Evolutionary conservation across 768 basidiomycete genomes (phyloP).

Genomic region (Chalciporus sphaerocephalus): DNA sequence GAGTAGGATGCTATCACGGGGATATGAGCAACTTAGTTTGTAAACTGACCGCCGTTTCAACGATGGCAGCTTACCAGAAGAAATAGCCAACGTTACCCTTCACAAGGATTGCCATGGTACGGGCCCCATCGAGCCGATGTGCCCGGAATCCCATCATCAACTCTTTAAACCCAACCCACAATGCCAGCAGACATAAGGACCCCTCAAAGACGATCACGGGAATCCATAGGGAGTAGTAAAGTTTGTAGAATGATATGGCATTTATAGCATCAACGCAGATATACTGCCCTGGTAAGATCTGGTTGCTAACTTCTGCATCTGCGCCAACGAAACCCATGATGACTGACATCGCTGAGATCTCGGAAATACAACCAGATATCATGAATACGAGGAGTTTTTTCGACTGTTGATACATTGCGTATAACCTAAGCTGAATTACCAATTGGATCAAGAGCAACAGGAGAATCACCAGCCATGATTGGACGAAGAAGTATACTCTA

Average conservation of each 20-base stretch:
- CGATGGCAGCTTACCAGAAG: conserved; percentile 9
- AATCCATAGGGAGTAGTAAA: conserved; percentile 8
- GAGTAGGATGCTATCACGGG: conserved; percentile 9
- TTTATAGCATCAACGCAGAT: conserved; percentile 1
- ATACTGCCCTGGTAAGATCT: conserved; percentile 2
- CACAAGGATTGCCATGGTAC: conserved; percentile 9
- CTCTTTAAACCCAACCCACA: conserved; percentile 4
- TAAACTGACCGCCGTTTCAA: not conserved
- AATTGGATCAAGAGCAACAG: conserved; percentile 1
- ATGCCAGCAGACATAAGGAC: conserved; percentile 3
- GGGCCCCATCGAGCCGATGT: not conserved
- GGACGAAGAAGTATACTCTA: conserved; percentile 5
- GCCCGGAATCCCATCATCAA: not conserved
- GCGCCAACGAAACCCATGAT: conserved; percentile 6
- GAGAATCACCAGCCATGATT: conserved; percentile 1
- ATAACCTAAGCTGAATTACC: conserved; percentile 13
- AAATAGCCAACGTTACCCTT: conserved; percentile 15
- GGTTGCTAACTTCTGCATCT: conserved; percentile 3
- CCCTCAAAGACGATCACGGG: conserved; percentile 8
- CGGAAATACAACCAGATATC: conserved; percentile 2
- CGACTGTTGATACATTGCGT: conserved; percentile 8
- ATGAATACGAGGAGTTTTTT: conserved; percentile 5
- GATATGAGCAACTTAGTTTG: not conserved
- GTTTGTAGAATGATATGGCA: not conserved
- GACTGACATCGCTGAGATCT: conserved; percentile 4